Evolutionary conservation across 768 basidiomycete species (phyloP).

Genomic region (Kwoniella bestiolae): DNA sequence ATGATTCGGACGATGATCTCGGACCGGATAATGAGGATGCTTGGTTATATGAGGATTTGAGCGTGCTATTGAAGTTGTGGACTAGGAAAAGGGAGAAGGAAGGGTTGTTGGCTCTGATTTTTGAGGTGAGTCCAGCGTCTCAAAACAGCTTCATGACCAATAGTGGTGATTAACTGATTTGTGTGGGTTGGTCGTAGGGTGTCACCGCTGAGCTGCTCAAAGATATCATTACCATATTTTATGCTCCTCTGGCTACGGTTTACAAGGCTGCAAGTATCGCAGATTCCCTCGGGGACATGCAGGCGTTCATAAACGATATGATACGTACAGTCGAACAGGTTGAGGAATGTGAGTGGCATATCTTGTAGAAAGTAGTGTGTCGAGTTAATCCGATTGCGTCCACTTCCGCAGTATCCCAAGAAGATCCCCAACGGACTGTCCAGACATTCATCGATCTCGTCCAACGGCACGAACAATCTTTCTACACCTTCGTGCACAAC

Average conservation of each 20-base stretch:
- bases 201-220: constrained; percentile 92
- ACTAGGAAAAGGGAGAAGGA: constrained; percentile 83
- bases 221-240: constrained; percentile 99
- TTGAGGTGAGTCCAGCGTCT: constrained; percentile 83
- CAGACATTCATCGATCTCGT: constrained; percentile 92
- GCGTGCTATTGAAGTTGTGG: constrained; percentile 76
- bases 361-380: too few relatives aligned
- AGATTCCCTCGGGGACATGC: constrained; percentile 87
- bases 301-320: constrained; percentile 91
- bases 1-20: constrained; percentile 87
- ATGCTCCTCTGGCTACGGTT: constrained; percentile 92
- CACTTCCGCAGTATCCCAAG: constrained; percentile 69
- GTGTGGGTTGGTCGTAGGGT: constrained; percentile 64
- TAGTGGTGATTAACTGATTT: background rate
- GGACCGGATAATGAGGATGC: constrained; percentile 93
- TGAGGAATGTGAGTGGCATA: constrained; percentile 71
- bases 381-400: background rate
- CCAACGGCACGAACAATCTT: constrained; percentile 89
- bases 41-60: constrained; percentile 93
- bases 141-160: too few relatives aligned
- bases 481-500: constrained; percentile 97
- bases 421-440: constrained; percentile 82
- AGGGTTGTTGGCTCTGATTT: constrained; percentile 87
- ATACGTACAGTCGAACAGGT: constrained; percentile 90
- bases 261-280: constrained; percentile 97